These are phyloP conservation scores for Mucor circinelloides DNA, from an alignment of 371 early-diverging fungal genomes.

Conservation along the genomic window DNA sequence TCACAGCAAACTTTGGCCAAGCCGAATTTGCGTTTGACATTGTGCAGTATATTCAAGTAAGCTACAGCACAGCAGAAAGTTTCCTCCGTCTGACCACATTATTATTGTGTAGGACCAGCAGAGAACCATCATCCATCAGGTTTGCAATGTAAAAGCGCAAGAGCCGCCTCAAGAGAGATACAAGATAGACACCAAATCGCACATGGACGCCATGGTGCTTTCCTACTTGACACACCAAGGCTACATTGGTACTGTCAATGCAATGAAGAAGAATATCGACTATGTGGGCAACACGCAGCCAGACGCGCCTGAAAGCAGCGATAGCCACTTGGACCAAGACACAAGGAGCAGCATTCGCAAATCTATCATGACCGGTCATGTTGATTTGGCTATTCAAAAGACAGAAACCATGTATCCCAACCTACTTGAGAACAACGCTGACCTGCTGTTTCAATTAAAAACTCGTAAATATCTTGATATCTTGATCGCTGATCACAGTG, in stretches of 20 bases:
- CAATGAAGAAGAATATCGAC: conserved; percentile 47
- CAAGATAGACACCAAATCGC: conserved; percentile 26
- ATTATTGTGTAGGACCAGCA: background rate
- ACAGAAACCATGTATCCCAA: conserved; percentile 60
- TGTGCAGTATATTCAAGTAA: conserved; percentile 70
- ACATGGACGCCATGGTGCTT: conserved; percentile 65
- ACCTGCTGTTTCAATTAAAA: conserved; percentile 70
- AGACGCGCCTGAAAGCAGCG: background rate
- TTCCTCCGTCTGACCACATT: background rate
- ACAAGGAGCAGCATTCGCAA: conserved; percentile 3
- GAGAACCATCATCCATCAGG: background rate
- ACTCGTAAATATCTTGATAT: conserved; percentile 82
- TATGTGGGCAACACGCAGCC: conserved; percentile 9
- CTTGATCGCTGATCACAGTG: conserved; percentile 35
- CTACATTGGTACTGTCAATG: conserved; percentile 68
- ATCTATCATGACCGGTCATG: conserved; percentile 3
- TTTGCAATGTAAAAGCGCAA: background rate
- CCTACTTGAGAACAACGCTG: conserved; percentile 56
- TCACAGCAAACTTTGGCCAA: conserved; percentile 92
- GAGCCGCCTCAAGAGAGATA: background rate
- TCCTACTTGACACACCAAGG: conserved; percentile 82
- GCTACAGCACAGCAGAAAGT: background rate
- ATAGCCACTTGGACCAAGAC: background rate
- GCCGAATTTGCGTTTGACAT: conserved; percentile 88
- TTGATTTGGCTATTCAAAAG: conserved; percentile 56